phyloP scores from a whole-genome alignment of 2,329 filamentous ascomycete genomes.

The Cladosporium velox region DNA sequence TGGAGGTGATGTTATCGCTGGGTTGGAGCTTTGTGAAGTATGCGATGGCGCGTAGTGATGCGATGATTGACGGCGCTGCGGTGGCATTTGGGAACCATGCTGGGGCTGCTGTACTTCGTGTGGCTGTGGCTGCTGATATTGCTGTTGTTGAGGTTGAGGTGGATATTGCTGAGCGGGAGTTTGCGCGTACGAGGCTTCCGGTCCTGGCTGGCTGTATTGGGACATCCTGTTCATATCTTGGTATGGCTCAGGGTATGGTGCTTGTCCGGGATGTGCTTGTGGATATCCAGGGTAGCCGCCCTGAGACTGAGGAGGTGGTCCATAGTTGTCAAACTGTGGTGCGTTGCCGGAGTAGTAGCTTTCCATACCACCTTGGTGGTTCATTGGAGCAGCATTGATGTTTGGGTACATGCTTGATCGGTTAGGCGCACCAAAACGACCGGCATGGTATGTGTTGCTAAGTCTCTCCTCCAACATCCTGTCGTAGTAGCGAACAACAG shows the following conservation, averaged over 20 bases:
- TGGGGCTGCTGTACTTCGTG: constrained; percentile 24
- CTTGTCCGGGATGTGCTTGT: constrained; percentile 43
- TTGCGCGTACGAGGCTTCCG: constrained; percentile 33
- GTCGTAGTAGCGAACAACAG: constrained; percentile 96
- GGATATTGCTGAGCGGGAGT: constrained; percentile 39
- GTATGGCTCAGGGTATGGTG: constrained; percentile 41
- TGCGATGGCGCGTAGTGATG: constrained; percentile 38
- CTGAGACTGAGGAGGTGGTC: constrained; percentile 44
- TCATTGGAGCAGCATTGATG: constrained; percentile 55
- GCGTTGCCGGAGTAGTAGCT: constrained; percentile 77
- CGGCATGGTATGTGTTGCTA: constrained; percentile 87
- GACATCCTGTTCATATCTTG: constrained; percentile 33
- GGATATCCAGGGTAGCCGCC: constrained; percentile 55
- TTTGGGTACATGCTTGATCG: constrained; percentile 69
- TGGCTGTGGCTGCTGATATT: constrained; percentile 32
- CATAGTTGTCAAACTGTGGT: constrained; percentile 50
- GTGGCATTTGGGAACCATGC: constrained; percentile 23
- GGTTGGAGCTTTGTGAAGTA: constrained; percentile 33
- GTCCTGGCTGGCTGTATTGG: constrained; percentile 38
- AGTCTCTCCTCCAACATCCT: constrained; percentile 95
- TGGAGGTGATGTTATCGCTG: constrained; percentile 32
- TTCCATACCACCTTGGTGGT: constrained; percentile 60
- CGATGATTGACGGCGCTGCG: constrained; percentile 35
- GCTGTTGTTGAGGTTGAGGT: constrained; percentile 35
- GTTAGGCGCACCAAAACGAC: constrained; percentile 49